phyloP scores from a whole-genome alignment of 352 stramenopile species.

The Phytophthora foliorum region DNA sequence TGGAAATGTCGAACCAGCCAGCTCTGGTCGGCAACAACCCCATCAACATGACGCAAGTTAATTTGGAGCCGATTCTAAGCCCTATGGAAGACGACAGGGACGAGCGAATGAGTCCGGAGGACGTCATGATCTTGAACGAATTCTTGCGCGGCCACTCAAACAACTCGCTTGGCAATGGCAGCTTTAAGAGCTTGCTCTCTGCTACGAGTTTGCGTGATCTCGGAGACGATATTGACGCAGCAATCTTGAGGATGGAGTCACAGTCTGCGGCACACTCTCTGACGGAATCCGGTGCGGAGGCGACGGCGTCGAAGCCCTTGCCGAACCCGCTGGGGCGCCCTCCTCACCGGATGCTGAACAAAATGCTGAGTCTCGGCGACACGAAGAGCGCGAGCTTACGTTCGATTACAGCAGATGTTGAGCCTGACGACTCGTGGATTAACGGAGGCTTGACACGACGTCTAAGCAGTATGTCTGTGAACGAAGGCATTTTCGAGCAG shows the following conservation, averaged over 20 bases:
- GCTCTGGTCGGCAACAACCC: conserved; percentile 17
- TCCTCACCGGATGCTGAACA: conserved; percentile 40
- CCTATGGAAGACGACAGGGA: conserved; percentile 51
- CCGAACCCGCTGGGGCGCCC: conserved; percentile 19
- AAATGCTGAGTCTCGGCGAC: conserved; percentile 70
- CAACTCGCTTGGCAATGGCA: conserved; percentile 49
- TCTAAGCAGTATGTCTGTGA: conserved; percentile 62
- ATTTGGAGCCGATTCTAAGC: conserved; percentile 56
- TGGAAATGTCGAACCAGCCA: conserved; percentile 16
- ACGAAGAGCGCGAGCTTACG: conserved; percentile 62
- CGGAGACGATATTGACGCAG: conserved; percentile 47
- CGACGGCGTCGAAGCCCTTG: conserved; percentile 30
- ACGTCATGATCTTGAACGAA: conserved; percentile 70
- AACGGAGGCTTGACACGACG: conserved; percentile 56
- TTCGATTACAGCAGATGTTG: conserved; percentile 57
- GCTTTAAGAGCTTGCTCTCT: conserved; percentile 51
- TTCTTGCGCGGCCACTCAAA: conserved; percentile 66
- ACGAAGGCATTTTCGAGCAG: conserved; percentile 42
- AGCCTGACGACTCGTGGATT: conserved; percentile 62
- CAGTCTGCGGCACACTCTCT: conserved; percentile 23
- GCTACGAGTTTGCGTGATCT: conserved; percentile 40
- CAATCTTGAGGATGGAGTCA: conserved; percentile 44
- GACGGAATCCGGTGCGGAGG: conserved; percentile 15
- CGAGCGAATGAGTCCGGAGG: conserved; percentile 65
- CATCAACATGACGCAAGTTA: conserved; percentile 21